Evolutionary conservation across 441 rosid species (phyloP).

Genomic region (Oxalis stricta): DNA sequence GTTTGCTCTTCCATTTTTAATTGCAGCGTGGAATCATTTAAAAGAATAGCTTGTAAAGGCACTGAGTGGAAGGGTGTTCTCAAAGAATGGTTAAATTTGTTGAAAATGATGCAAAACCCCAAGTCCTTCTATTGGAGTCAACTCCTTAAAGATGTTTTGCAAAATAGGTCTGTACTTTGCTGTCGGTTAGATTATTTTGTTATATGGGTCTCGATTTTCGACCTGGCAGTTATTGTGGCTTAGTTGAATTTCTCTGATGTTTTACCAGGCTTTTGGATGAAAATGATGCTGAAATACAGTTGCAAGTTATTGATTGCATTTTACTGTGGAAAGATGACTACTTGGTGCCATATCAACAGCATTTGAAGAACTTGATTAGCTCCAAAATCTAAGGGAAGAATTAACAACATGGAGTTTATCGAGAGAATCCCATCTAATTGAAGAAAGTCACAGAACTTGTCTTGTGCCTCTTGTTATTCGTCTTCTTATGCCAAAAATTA

Average conservation of each 20-base stretch:
- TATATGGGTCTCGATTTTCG: not conserved
- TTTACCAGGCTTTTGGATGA: slow-evolving; percentile 77
- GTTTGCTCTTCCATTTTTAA: slow-evolving; percentile 4
- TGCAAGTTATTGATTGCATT: slow-evolving; percentile 77
- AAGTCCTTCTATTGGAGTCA: slow-evolving; percentile 45
- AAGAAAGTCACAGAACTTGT: slow-evolving; percentile 50
- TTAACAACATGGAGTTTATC: slow-evolving; percentile 85
- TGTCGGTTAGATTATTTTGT: not conserved
- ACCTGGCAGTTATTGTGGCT: not conserved
- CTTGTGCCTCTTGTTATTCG: slow-evolving; percentile 57
- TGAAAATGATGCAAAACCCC: slow-evolving; percentile 64
- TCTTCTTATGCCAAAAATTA: slow-evolving; percentile 75
- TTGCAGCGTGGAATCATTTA: slow-evolving; percentile 59
- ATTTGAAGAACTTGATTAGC: slow-evolving; percentile 69
- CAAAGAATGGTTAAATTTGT: slow-evolving; percentile 77
- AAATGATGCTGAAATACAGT: slow-evolving; percentile 73
- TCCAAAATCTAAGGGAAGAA: slow-evolving; percentile 73
- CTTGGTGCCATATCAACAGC: slow-evolving; percentile 64
- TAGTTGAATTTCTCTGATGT: slow-evolving; percentile 7
- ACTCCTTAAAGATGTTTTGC: slow-evolving; percentile 66
- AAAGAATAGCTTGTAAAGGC: slow-evolving; percentile 42
- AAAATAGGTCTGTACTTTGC: slow-evolving; percentile 43
- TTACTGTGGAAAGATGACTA: slow-evolving; percentile 66
- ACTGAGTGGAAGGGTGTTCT: slow-evolving; percentile 72
- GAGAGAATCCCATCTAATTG: slow-evolving; percentile 40